Conservation (phyloP, 352 stramenopile genomes). For the Globisporangium takayamanum region DNA sequence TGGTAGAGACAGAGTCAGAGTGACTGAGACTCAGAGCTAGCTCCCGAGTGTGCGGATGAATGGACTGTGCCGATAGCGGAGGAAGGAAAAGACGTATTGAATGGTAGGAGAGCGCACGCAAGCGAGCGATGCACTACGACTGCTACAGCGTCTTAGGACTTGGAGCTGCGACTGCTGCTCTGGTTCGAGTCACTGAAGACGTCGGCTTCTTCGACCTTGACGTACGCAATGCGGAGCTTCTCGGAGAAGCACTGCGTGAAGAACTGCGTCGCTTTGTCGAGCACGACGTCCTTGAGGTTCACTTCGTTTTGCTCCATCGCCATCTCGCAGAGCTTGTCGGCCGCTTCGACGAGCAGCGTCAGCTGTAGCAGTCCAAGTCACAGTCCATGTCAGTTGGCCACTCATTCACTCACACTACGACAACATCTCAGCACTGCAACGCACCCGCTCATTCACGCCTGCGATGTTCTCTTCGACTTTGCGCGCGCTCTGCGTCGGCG, state of each 20-base stretch:
- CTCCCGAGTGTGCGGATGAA: too few relatives aligned
- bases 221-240: slow-evolving; percentile 47
- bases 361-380: slow-evolving; percentile 26
- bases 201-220: slow-evolving; percentile 53
- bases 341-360: slow-evolving; percentile 42
- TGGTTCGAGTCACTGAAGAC: slow-evolving; percentile 25
- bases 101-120: not conserved
- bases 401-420: not conserved
- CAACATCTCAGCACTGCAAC: not conserved
- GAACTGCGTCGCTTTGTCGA: slow-evolving; percentile 52
- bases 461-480: slow-evolving; percentile 68
- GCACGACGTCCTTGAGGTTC: slow-evolving; percentile 63
- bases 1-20: too few relatives aligned
- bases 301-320: slow-evolving; percentile 70
- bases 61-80: too few relatives aligned
- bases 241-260: slow-evolving; percentile 80
- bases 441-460: slow-evolving; percentile 56
- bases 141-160: not conserved
- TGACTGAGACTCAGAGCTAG: too few relatives aligned
- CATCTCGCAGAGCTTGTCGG: slow-evolving; percentile 66
- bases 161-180: slow-evolving; percentile 16
- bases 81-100: not conserved
- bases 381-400: not conserved
- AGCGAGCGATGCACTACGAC: not conserved
- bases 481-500: slow-evolving; percentile 35